Base-by-base conservation (phyloP, 441 rosid genomes). In the Pelargonium fulgidum region DNA sequence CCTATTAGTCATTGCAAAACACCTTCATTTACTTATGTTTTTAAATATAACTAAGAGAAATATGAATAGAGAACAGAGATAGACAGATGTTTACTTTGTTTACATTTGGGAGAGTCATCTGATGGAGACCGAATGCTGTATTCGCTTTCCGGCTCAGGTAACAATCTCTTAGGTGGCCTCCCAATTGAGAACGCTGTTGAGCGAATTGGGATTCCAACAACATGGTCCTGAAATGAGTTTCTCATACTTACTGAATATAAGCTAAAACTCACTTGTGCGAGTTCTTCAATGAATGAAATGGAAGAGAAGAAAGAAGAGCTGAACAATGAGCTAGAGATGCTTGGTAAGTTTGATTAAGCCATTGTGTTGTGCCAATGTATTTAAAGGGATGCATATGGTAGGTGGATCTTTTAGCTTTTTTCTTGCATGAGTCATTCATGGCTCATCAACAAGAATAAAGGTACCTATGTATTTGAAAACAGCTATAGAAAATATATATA, bases 151-250 rank as follows among this genome's bases (percentile, higher is more conserved):
- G 62, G 54, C 3, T 50, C 16, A 33, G 39, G 20, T 11, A 13
- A 26, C 24, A 22, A 56, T 56, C 45, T 24, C 62, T 68, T 48
- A 29, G 69, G 14, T 0, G 64, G 20, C 64, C 65, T 62, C 42
- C n/a, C 63, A 71, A 65, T 26, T 11, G 68, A n/a, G 48, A 29
- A 33, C 36, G 42, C 12, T 71, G 64, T 52, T 5, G 74, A 71
- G 29, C 61, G 48, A 19, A 65, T 66, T 64, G 66, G 61, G 16
- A 20, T 64, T 64, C 67, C 67, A 39, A 64, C 20, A 64, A 42
- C 67, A 2, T 22, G 67, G 12, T 64, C 67, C 48, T 33, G 50
- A 39, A 14, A 33, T 16, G 20, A 20, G 44, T 64, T 64, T 10
- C 13, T 39, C 47, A 33, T 39, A 39, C n/a, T 64, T 39, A 7